Evolutionary conservation across 306 rosid species (phyloP), one percentile per base, ranked within the genome.

Genomic region (Cucurbita moschata): DNA sequence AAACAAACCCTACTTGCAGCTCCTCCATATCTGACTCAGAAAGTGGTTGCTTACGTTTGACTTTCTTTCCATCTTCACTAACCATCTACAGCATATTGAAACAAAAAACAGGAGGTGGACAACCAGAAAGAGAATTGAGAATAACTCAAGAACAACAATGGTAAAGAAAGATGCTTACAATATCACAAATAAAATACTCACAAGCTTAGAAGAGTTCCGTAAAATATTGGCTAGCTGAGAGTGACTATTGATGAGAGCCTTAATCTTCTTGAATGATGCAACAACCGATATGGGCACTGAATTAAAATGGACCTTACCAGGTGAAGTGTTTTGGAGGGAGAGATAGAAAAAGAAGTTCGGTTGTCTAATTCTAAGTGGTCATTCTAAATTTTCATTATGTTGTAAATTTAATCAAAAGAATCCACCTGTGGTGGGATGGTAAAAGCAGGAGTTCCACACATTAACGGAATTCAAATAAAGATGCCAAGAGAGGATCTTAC

Each of bases 221-320:
- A 94, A 80, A 79, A 86, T 78, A 80, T 80, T 86, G n/a, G 98
- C 96, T 78, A 94, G 92, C 76, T 90, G 98, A 72, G 91, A 85
- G 77, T 91, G 87, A 75, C 86, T 82, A 76, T 69, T 83, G 79
- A 86, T 63, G 23, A 89, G 92, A 74, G 96, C 89, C 87, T 94
- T 94, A 68, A 94, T 94, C 92, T 94, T 94, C 92, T 94, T 94
- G 86, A 94, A 94, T 75, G 97, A 94, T 78, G 96, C 96, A 82
- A 94, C 96, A 78, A 94, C 92, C 69, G 91, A 86, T 77, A 91
- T 86, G 19, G 98, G 98, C 86, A 94, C 98, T 94, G 72, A 78
- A 80, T 6, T 61, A 77, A 79, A 71, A 78, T 59, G 74, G 77
- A 66, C 44, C 73, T 47, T 26, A 35, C 43, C 74, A 70, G 72